Base-by-base conservation (phyloP, 2,329 filamentous ascomycete genomes). In the Aspergillus carbonarius region DNA sequence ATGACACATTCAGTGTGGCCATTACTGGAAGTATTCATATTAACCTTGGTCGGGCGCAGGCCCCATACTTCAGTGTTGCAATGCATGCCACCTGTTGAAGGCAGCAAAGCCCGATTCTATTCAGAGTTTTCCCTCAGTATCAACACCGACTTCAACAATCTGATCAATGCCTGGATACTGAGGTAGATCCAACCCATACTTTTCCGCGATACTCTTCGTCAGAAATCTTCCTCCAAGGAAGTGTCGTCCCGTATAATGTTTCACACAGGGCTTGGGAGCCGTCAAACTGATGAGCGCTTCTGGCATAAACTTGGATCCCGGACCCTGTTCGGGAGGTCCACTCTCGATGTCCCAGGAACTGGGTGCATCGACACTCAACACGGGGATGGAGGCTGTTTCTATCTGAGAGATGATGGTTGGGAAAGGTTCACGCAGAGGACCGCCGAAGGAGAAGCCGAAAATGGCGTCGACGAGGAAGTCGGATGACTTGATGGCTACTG, bases 201-300 rank as follows among this genome's bases (percentile, higher is more conserved):
- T 97, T 67, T 89, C 84, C 34, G 92, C 89, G 68, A 97, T 87
- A 53, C 82, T 81, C 54, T 86, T 85, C 18, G 89, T 86, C 70
- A 99, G 83, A 70, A 99, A 99, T 84, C 91, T 82, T 55, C 95
- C 95, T 7, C 95, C 95, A 56, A 99, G 76, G 70, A 98, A 99
- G 79, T 99, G 95, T 48, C 91, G 85, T 0, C 93, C 95, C 62
- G 81, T 86, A 74, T 96, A 99, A 73, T 87, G 86, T 74, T 88
- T 89, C 6, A 92, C 89, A 60, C 96, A 79, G 6, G 93, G 93
- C 78, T 99, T 99, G 3, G 95, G 92, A 9, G 95, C 95, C 49
- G 93, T 96, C 70, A 99, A 79, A 72, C 91, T 96, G 65, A 99
- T 87, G 58, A 99, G 79, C 18, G 88, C 87, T 34, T 83, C 81